Percentiles rank a stretch among this genome's conserved stretches.
phyloP scores from a whole-genome alignment of 805 yeast species.

The Candida chilensis region DNA sequence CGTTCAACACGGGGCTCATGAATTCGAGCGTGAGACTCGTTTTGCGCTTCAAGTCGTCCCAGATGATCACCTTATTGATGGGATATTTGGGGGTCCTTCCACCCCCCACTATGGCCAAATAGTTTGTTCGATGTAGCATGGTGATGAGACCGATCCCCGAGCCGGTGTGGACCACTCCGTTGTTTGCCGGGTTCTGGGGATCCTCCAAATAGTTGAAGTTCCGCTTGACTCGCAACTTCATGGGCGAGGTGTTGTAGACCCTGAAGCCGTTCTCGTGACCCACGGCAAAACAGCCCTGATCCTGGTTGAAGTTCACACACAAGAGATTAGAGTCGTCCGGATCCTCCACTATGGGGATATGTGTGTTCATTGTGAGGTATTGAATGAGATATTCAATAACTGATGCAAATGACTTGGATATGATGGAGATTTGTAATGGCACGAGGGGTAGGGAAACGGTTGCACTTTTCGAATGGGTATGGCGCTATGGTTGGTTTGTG shows the following conservation, averaged over 20 bases:
- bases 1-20: constrained; percentile 64
- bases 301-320: constrained; percentile 75
- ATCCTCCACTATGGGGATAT: no score
- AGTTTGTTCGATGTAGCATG: constrained; percentile 88
- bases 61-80: constrained; percentile 69
- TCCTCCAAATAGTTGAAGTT: constrained; percentile 21
- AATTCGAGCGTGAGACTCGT: constrained; percentile 70
- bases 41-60: constrained; percentile 84
- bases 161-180: constrained; percentile 9
- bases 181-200: constrained; percentile 1
- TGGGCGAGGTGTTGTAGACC: constrained; percentile 83
- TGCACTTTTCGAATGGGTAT: no score
- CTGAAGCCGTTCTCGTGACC: constrained; percentile 76
- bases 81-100: constrained; percentile 76
- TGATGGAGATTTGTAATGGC: no score
- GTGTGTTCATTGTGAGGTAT: no score
- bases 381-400: no score
- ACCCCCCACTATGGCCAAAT: constrained; percentile 85
- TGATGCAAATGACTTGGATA: no score
- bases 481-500: no score
- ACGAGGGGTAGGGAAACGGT: no score
- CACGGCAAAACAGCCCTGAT: constrained; percentile 81
- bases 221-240: constrained; percentile 64
- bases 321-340: constrained; percentile 35
- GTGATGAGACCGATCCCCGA: constrained; percentile 67